phyloP scores from a whole-genome alignment of 768 basidiomycete genomes.

The Antrodiella citrinella region DNA sequence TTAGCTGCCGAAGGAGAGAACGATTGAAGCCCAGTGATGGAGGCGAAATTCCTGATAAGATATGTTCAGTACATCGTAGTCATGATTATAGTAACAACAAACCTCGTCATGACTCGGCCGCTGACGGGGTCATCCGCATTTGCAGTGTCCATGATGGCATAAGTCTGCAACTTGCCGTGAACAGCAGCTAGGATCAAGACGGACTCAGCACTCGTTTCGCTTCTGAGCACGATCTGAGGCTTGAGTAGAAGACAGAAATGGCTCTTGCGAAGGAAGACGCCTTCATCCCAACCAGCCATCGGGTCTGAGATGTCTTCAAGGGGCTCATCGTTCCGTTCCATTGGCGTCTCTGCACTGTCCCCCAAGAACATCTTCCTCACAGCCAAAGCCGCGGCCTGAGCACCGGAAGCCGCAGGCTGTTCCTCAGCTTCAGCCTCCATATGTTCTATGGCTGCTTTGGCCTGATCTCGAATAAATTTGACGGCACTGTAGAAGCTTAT shows the following conservation, averaged over 20 bases:
- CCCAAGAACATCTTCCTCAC: slow-evolving; percentile 57
- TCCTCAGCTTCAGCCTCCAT: slow-evolving; percentile 18
- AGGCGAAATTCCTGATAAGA: slow-evolving; percentile 59
- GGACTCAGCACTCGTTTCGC: slow-evolving; percentile 42
- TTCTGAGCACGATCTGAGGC: slow-evolving; percentile 79
- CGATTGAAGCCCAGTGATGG: slow-evolving; percentile 75
- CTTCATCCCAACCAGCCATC: slow-evolving; percentile 64
- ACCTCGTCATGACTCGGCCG: slow-evolving; percentile 83
- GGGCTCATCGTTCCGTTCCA: slow-evolving; percentile 8
- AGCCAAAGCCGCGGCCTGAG: slow-evolving; percentile 60
- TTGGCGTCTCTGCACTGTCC: slow-evolving; percentile 34
- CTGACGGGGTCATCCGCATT: slow-evolving; percentile 79
- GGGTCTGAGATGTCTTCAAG: slow-evolving; percentile 31
- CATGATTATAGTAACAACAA: slow-evolving; percentile 10
- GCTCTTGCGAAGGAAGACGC: slow-evolving; percentile 58
- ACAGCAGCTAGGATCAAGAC: slow-evolving; percentile 71
- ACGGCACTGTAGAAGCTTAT: slow-evolving; percentile 46
- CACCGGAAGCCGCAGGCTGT: slow-evolving; percentile 31
- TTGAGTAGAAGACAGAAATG: slow-evolving; percentile 85
- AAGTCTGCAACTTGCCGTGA: slow-evolving; percentile 71
- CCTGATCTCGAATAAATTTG: slow-evolving; percentile 83
- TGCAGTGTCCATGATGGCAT: slow-evolving; percentile 71
- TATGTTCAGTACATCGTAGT: slow-evolving; percentile 1
- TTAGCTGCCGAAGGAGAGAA: slow-evolving; percentile 61
- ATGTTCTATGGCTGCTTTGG: slow-evolving; percentile 35